Base-by-base conservation (phyloP, 305 asterid genomes). In the Petunia hybrid region DNA sequence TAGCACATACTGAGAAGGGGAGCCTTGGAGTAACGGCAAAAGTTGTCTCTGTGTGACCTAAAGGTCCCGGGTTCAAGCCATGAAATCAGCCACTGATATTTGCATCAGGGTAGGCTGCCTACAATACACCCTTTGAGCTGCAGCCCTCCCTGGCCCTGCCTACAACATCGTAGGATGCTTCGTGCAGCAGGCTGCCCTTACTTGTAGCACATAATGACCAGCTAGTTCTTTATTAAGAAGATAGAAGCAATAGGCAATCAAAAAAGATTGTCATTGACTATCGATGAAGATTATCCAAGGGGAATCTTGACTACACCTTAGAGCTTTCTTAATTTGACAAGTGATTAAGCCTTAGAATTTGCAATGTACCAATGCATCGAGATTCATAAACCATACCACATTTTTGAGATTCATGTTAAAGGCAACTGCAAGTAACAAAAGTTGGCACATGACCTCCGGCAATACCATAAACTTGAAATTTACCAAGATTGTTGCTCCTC, bases 181-280 rank as follows among this genome's bases (percentile, higher is more conserved):
- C 31, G 31, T 22, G 31, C 31, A 22, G 31, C 31, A 22, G 31
- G 31, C 31, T 22, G 31, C 31, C 31, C 31, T 22, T 22, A 22
- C 31, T 22, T 48, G 46, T 46, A 3, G 36, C 77, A 3, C 59
- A 53, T 14, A 35, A 31, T 35, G 22, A 46, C 78, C 45, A 71
- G 35, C 62, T 73, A 73, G 62, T 36, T 51, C 78, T 73, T 36
- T 35, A 36, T 73, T 73, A 73, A 73, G 46, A 36, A 62, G 78
- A 51, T 6, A 35, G 78, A 51, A 73, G 46, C 45, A 73, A 73
- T 48, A 48, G 13, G 43, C 31, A 73, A 73, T 71, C 22, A 35
- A 35, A 71, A 71, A 51, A 51, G 62, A 51, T 73, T 62, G 46
- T 35, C 77, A 48, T 48, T 48, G 62, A 71, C 62, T 12, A 5